Conservation (phyloP, 2,329 filamentous ascomycete species). For the Botrytis paeoniae region DNA sequence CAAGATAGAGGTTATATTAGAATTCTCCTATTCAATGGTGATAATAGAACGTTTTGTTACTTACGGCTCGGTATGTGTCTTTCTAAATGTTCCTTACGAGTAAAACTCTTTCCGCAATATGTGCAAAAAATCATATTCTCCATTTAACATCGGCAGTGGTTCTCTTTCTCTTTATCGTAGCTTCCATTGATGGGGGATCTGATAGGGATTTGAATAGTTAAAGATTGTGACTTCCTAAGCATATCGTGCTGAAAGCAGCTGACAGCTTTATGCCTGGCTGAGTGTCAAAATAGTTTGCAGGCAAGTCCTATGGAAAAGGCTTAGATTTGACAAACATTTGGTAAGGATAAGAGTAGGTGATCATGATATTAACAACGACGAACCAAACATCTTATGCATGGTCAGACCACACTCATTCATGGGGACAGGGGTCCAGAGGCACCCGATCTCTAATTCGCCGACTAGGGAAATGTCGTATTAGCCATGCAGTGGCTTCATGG, state of each 20-base stretch:
- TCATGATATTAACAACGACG: not conserved
- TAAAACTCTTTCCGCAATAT: slow-evolving; percentile 54
- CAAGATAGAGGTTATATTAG: not conserved
- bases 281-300: not conserved
- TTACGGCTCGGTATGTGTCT: slow-evolving; percentile 52
- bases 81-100: slow-evolving; percentile 55
- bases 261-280: slow-evolving; percentile 2
- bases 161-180: not conserved
- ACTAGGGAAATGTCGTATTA: slow-evolving; percentile 20
- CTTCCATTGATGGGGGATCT: slow-evolving; percentile 18
- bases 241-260: not conserved
- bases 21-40: not conserved
- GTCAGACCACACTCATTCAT: slow-evolving; percentile 11
- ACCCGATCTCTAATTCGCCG: slow-evolving; percentile 15
- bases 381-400: slow-evolving; percentile 15
- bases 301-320: slow-evolving; percentile 3
- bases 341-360: slow-evolving; percentile 13
- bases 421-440: slow-evolving; percentile 1
- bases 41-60: slow-evolving; percentile 28
- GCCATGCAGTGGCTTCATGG: slow-evolving; percentile 18
- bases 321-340: slow-evolving; percentile 11
- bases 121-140: slow-evolving; percentile 47
- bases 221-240: not conserved
- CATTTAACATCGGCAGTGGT: slow-evolving; percentile 8
- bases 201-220: slow-evolving; percentile 7